Evolutionary conservation across 2,329 filamentous ascomycete genomes (phyloP), one percentile per base, ranked within the genome.

Genomic region (Didymella glomerata): DNA sequence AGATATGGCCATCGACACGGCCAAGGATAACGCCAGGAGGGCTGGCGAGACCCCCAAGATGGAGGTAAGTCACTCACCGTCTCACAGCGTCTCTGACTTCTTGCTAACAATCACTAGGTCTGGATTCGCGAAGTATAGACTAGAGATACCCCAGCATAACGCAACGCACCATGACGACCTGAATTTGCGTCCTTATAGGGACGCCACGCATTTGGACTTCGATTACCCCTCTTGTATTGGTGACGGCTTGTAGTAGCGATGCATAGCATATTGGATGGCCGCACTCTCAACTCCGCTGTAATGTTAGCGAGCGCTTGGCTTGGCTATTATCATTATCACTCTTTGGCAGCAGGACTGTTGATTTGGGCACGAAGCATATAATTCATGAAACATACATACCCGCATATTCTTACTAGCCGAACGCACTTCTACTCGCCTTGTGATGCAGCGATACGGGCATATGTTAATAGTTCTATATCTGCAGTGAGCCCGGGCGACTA

Each of bases 21-120:
- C 89, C 7, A 91, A 87, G 76, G 85, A 85, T 48, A 80, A 82
- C 59, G 93, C 90, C 47, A 86, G 83, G 78, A 90, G 86, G 76
- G 90, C 94, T 74, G 86, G 88, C 69, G 93, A 96, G 63, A 90
- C 93, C 82, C 93, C 91, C 51, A 97, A 97, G 85, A 88, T 97
- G 87, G 95, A 98, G 87, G 92, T 97, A 78, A 85, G 91, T 76
- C n/a, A 42, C 18, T 55, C 41, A 22, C 13, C 32, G 42, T 13
- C 22, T 16, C 10, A 27, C 11, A 25, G n/a, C 40, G 6, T 28
- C 24, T 5, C 11, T 4, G 38, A 25, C 34, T 36, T 4, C 9
- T 24, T 58, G 41, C 64, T 79, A 62, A 71, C 46, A 25, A 22
- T 48, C 83, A 49, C 22, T 66, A 81, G 79, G 78, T 82, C 62